These are phyloP conservation scores for Fusarium dlaminii DNA, from an alignment of 2,329 filamentous ascomycete genomes.

Conservation along the genomic window DNA sequence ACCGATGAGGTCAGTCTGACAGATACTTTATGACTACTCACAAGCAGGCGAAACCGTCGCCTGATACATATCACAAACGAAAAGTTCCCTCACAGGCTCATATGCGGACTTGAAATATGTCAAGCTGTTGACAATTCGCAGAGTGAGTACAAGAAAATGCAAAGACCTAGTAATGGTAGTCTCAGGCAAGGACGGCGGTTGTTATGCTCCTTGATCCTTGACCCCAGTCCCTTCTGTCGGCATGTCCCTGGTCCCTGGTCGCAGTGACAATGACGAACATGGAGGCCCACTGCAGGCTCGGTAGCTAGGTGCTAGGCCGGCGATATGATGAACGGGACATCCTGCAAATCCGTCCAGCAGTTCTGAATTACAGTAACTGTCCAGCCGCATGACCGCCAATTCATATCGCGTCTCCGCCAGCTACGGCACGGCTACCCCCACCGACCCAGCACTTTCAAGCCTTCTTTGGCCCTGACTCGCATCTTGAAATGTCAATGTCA, in stretches of 20 bases:
- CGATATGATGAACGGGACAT: slow-evolving; percentile 38
- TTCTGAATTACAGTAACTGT: slow-evolving; percentile 13
- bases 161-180: not conserved
- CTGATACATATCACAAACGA: not conserved
- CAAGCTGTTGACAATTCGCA: not conserved
- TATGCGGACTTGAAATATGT: not conserved
- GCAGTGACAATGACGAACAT: slow-evolving; percentile 42
- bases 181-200: slow-evolving; percentile 16
- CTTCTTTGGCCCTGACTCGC: slow-evolving; percentile 19
- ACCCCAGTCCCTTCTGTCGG: slow-evolving; percentile 4
- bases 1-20: not conserved
- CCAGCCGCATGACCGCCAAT: slow-evolving; percentile 35
- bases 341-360: slow-evolving; percentile 36
- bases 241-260: not conserved
- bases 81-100: not conserved
- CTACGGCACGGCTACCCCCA: slow-evolving; percentile 14
- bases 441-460: slow-evolving; percentile 11
- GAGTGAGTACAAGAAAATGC: not conserved
- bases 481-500: not conserved
- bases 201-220: slow-evolving; percentile 19
- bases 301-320: slow-evolving; percentile 41
- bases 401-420: slow-evolving; percentile 19
- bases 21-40: not conserved
- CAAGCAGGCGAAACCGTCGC: not conserved
- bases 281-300: slow-evolving; percentile 41